Evolutionary conservation across 805 yeast genomes (phyloP), one percentile per base, ranked within the genome.

Genomic region (Myxozyma udenii): DNA sequence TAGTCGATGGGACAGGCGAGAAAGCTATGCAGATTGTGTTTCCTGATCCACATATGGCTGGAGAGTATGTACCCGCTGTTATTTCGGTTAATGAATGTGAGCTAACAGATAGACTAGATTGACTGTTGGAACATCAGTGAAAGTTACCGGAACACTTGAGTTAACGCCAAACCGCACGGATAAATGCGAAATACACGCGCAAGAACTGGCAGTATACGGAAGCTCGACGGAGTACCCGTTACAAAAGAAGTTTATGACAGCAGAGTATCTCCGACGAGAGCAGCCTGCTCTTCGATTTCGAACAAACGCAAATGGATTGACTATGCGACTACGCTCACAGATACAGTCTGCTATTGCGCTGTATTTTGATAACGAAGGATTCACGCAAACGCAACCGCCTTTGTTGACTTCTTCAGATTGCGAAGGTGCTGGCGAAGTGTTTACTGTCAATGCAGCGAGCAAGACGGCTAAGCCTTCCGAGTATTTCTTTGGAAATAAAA

Each of bases 401-500:
- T 62, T 91, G 11, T 70, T 91, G 21, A 93, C 98, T 0, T 74
- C 87, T 9, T 80, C 95, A 1, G 98, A 93, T 66, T 91, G 98
- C 66, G 99, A 93, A 70, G 98, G 98, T 16, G 97, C 95, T 2
- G 98, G 98, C 3, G 98, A 93, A 65, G 78, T 86, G 55, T 93
- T 93, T 60, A 71, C 70, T 41, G 70, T 90, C 9, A 75, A 73
- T 40, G 69, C 74, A 1, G 73, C 69, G 43, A 11, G 28, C 19
- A 4, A 12, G 33, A 12, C 12, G 30, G 28, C 18, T 18, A 32
- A 28, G 18, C 16, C 22, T 2, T 24, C n/a, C 3, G 23, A 40
- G 16, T 5, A 3, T 7, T 87, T 86, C 62, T 87, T 85, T 63
- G 87, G 84, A 0, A 78, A 78, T 51, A 74, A 77, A 2, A 78